phyloP scores from a whole-genome alignment of 2,329 filamentous ascomycete genomes.

The Apiospora malaysiana region DNA sequence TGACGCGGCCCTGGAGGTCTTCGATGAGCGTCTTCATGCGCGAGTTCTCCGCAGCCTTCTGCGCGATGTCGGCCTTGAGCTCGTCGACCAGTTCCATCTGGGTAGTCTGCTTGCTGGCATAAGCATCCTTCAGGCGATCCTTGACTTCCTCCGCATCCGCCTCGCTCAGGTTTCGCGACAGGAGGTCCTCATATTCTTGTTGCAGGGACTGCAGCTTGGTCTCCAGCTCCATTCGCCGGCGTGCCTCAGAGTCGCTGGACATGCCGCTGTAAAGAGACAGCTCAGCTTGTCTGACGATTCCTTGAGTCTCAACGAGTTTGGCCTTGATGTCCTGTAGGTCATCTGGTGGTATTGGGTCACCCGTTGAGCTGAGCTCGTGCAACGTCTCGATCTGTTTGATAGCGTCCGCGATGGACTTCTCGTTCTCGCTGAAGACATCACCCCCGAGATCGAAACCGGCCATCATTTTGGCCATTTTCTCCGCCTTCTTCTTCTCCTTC shows the following conservation, averaged over 20 bases:
- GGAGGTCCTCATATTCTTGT: conserved; percentile 81
- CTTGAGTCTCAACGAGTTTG: conserved; percentile 86
- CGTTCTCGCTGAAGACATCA: conserved; percentile 93
- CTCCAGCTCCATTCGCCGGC: conserved; percentile 78
- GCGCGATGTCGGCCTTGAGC: conserved; percentile 75
- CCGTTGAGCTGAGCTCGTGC: conserved; percentile 75
- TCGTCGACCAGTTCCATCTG: conserved; percentile 77
- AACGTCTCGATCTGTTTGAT: conserved; percentile 84
- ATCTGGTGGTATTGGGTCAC: conserved; percentile 81
- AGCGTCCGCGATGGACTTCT: conserved; percentile 80
- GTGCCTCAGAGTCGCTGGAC: conserved; percentile 67
- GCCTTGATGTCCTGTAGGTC: conserved; percentile 79
- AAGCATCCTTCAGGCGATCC: conserved; percentile 75
- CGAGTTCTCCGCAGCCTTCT: conserved; percentile 81
- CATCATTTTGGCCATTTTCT: conserved; percentile 99
- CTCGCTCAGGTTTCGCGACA: conserved; percentile 79
- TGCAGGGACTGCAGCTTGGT: conserved; percentile 75
- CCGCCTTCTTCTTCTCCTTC: conserved; percentile 98
- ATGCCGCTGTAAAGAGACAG: conserved; percentile 77
- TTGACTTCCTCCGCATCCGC: conserved; percentile 86
- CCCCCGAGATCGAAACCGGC: conserved; percentile 94
- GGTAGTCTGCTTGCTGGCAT: conserved; percentile 75
- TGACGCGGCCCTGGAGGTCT: conserved; percentile 76
- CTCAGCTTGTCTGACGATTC: conserved; percentile 91
- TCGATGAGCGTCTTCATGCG: conserved; percentile 83